Percentiles rank a stretch among this genome's conserved stretches.
These are phyloP conservation scores for Pseudogymnoascus sp. DNA, from an alignment of 2,329 filamentous ascomycete genomes.

Conservation along the genomic window DNA sequence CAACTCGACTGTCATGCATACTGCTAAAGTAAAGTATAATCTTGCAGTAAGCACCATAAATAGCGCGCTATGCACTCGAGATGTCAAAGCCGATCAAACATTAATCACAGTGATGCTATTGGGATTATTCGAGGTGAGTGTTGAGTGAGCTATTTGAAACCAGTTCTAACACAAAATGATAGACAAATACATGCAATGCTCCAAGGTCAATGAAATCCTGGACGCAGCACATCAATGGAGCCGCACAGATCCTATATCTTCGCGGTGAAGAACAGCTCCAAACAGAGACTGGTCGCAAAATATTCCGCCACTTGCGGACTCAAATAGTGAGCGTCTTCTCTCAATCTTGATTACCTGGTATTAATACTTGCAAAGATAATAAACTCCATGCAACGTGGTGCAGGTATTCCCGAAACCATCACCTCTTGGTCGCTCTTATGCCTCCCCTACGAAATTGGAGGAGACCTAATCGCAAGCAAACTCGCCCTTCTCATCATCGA, in stretches of 20 bases:
- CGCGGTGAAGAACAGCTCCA: slow-evolving; percentile 41
- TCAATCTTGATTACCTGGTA: not conserved
- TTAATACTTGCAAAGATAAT: not conserved
- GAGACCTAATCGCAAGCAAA: not conserved
- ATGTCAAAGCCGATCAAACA: slow-evolving; percentile 21
- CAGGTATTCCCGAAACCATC: not conserved
- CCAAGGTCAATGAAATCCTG: slow-evolving; percentile 39
- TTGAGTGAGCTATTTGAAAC: not conserved
- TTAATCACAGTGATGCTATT: slow-evolving; percentile 22
- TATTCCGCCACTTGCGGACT: slow-evolving; percentile 44
- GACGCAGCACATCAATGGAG: slow-evolving; percentile 46
- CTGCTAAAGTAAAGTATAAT: slow-evolving; percentile 6
- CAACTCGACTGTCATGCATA: not conserved
- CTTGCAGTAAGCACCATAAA: not conserved
- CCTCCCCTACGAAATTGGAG: not conserved
- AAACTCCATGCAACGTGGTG: not conserved
- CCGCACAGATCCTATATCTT: slow-evolving; percentile 41
- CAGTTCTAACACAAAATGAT: not conserved
- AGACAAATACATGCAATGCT: slow-evolving; percentile 21
- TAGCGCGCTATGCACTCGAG: slow-evolving; percentile 7
- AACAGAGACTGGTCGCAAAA: slow-evolving; percentile 37
- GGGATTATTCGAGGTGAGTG: slow-evolving; percentile 20
- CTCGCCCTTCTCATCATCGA: not conserved
- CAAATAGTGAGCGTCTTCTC: slow-evolving; percentile 17
- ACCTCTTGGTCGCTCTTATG: not conserved